Evolutionary conservation across 768 basidiomycete genomes (phyloP).

Genomic region (Lenzites betulinus): DNA sequence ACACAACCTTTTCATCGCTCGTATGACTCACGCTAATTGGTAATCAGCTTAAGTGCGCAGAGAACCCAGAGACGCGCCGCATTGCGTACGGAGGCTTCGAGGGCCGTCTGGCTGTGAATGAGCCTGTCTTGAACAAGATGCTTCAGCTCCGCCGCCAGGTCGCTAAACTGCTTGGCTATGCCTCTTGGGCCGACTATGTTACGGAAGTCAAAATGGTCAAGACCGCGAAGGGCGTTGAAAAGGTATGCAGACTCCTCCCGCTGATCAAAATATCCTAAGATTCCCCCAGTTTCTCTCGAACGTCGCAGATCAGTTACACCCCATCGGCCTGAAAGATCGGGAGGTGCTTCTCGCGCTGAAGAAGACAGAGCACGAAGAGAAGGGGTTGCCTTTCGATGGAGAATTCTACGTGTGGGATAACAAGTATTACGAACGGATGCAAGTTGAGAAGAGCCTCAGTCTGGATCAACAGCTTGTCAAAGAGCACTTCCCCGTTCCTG

Average conservation of each 20-base stretch:
- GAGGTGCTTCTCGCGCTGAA: conserved; percentile 73
- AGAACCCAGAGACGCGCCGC: conserved; percentile 67
- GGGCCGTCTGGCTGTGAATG: conserved; percentile 65
- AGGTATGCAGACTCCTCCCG: conserved; percentile 37
- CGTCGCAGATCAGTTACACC: conserved; percentile 69
- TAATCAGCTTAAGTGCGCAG: conserved; percentile 74
- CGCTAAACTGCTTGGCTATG: conserved; percentile 66
- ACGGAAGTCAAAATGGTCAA: conserved; percentile 90
- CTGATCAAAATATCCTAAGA: background rate
- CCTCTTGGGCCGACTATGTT: conserved; percentile 81
- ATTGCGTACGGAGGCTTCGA: conserved; percentile 69
- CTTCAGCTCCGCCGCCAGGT: conserved; percentile 71
- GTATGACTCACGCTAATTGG: background rate
- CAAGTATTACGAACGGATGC: conserved; percentile 68
- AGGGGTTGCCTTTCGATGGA: conserved; percentile 63
- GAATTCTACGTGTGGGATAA: conserved; percentile 86
- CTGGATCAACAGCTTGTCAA: conserved; percentile 81
- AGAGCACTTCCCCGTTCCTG: conserved; percentile 85
- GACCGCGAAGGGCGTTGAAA: conserved; percentile 56
- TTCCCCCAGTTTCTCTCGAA: conserved; percentile 69
- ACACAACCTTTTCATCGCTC: conserved; percentile 12
- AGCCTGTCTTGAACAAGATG: conserved; percentile 64
- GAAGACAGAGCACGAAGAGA: conserved; percentile 65
- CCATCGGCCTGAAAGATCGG: conserved; percentile 69
- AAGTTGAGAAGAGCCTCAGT: conserved; percentile 61